phyloP scores from a whole-genome alignment of 495 filamentous ascomycete genomes.

The Annulohypoxylon bovei region DNA sequence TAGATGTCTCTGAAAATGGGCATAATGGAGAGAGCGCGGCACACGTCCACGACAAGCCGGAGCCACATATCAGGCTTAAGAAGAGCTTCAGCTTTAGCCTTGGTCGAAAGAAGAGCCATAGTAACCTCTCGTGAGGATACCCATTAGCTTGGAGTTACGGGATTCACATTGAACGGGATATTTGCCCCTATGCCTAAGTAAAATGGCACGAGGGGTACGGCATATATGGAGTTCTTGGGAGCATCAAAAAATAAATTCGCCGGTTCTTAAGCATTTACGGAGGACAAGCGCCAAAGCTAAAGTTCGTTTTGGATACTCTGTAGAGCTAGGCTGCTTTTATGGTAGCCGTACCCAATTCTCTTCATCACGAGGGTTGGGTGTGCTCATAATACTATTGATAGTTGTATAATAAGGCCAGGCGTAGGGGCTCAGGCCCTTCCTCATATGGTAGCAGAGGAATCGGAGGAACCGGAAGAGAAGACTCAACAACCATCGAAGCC shows the following conservation, averaged over 20 bases:
- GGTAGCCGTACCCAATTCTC: slow-evolving; percentile 8
- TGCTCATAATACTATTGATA: slow-evolving; percentile 24
- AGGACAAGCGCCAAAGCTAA: slow-evolving; percentile 25
- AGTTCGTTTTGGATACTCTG: slow-evolving; percentile 29
- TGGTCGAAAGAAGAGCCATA: slow-evolving; percentile 67
- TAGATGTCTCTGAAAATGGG: slow-evolving; percentile 45
- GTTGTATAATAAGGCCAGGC: slow-evolving; percentile 31
- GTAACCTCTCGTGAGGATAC: slow-evolving; percentile 49
- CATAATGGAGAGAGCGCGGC: slow-evolving; percentile 46
- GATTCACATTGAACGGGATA: slow-evolving; percentile 14
- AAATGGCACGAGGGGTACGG: slow-evolving; percentile 19
- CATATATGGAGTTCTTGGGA: slow-evolving; percentile 39
- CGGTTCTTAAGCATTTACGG: slow-evolving; percentile 40
- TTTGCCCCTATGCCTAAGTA: slow-evolving; percentile 4
- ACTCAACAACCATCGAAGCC: slow-evolving; percentile 15
- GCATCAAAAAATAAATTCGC: slow-evolving; percentile 31
- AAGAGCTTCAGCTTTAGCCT: slow-evolving; percentile 67
- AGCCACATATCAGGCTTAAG: slow-evolving; percentile 50
- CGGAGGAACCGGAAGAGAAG: slow-evolving; percentile 9
- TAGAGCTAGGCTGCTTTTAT: slow-evolving; percentile 13
- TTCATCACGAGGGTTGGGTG: slow-evolving; percentile 8
- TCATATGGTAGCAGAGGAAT: neutral
- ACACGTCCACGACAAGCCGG: slow-evolving; percentile 40
- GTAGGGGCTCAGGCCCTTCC: neutral
- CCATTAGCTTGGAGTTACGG: slow-evolving; percentile 24